Base-by-base conservation (phyloP, 2,329 filamentous ascomycete species). In the Colletotrichum shisoi region DNA sequence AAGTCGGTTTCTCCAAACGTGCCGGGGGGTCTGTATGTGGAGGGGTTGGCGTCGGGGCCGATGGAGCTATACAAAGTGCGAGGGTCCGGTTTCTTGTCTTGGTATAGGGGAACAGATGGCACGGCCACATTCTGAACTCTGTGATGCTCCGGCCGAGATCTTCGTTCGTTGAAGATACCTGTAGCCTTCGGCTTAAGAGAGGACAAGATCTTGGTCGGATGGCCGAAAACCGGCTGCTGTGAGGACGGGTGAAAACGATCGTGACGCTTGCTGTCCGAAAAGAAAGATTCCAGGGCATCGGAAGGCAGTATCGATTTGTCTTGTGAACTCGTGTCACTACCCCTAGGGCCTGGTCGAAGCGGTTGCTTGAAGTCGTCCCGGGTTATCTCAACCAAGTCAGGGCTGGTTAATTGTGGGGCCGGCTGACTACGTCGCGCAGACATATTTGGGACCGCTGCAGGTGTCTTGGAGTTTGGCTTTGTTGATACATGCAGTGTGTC, bases 141-240 rank as follows among this genome's bases (percentile, higher is more conserved):
- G 72, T 88, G 86, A 71, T 85, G 84, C 72, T 88, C 86, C 1
- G 85, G 85, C 2, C 85, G 81, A 57, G 78, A 83, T 73, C 80
- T 84, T 53, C 82, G 82, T 70, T 83, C 81, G 59, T 85, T 81
- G 73, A 87, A 87, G 63, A 86, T 75, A 57, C 78, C 76, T 71
- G 82, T 80, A 65, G 85, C 84, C 74, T 84, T 84, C 73, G 85
- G 83, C 73, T 86, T 84, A 73, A 83, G 81, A 73, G 80, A 81
- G 48, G 82, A 83, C 73, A 81, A 75, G 71, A 83, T 78, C 72
- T 81, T 81, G 56, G 75, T 74, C 46, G 79, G 75, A 62, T 81
- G 80, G 2, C 78, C 76, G 70, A 79, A 77, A 19, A 74, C 73
- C 59, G 77, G 74, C 39, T 49, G 57, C 70, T 53, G 72, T 44